Percentiles rank a stretch among this genome's conserved stretches.
These are phyloP conservation scores for Kwoniella mangroviensis DNA, from an alignment of 768 basidiomycete genomes.

Conservation along the genomic window DNA sequence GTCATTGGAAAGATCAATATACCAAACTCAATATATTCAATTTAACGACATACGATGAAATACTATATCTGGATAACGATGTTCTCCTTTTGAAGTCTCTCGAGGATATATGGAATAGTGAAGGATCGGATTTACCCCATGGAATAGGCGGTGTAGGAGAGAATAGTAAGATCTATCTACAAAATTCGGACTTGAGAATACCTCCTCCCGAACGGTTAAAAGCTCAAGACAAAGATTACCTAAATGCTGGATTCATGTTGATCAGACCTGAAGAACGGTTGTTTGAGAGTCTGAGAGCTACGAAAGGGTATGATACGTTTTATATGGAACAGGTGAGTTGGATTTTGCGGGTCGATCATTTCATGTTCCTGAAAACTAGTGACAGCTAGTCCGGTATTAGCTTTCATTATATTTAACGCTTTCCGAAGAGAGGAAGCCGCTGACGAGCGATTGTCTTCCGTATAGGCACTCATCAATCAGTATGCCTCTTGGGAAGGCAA, in stretches of 20 bases:
- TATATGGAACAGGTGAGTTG: conserved; percentile 33
- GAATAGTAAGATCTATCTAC: background rate
- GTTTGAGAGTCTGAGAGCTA: conserved; percentile 17
- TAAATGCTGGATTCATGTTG: conserved; percentile 34
- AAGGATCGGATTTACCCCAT: background rate
- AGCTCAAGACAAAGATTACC: conserved; percentile 41
- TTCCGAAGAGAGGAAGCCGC: too few relatives aligned
- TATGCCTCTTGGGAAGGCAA: conserved; percentile 19
- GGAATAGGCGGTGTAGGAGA: conserved; percentile 19
- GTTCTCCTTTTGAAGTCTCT: conserved; percentile 23
- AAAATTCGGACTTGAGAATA: conserved; percentile 10
- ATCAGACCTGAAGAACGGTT: conserved; percentile 10
- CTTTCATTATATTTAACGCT: too few relatives aligned
- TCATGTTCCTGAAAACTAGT: background rate
- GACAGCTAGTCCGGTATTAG: too few relatives aligned
- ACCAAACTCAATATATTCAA: conserved; percentile 38
- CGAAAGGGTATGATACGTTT: conserved; percentile 24
- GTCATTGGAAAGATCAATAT: conserved; percentile 34
- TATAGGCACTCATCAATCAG: conserved; percentile 26
- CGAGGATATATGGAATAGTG: conserved; percentile 29
- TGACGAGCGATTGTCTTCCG: background rate
- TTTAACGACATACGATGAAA: conserved; percentile 27
- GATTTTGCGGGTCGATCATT: background rate
- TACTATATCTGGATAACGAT: conserved; percentile 32
- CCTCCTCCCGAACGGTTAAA: background rate